phyloP scores from a whole-genome alignment of 2,329 filamentous ascomycete genomes.

The Phialophora expanda region DNA sequence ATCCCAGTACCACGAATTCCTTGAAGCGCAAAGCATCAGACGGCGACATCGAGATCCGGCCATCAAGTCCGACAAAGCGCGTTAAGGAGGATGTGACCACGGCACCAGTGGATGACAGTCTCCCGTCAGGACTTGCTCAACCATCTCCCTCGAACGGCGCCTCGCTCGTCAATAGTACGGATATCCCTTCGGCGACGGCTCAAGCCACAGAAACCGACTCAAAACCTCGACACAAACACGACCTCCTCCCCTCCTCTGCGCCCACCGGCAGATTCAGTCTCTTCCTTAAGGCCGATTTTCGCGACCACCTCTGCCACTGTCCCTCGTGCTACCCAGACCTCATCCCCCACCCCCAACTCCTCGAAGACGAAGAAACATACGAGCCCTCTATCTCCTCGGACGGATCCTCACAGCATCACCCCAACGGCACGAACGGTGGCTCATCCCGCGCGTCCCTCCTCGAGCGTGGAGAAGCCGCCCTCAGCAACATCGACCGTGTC shows the following conservation, averaged over 20 bases:
- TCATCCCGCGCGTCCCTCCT: conserved; percentile 79
- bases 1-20: background rate
- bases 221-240: conserved; percentile 63
- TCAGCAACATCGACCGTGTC: conserved; percentile 90
- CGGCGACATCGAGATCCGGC: conserved; percentile 31
- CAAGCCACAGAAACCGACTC: conserved; percentile 21
- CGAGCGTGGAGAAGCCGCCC: conserved; percentile 88
- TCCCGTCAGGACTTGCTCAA: conserved; percentile 46
- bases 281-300: conserved; percentile 80
- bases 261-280: conserved; percentile 72
- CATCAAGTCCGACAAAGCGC: conserved; percentile 59
- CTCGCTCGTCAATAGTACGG: conserved; percentile 5
- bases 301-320: conserved; percentile 82
- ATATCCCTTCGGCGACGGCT: conserved; percentile 30
- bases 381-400: conserved; percentile 79
- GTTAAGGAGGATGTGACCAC: conserved; percentile 64
- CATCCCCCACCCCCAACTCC: conserved; percentile 73
- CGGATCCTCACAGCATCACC: conserved; percentile 59
- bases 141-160: conserved; percentile 28
- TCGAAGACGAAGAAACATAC: conserved; percentile 93
- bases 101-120: conserved; percentile 51
- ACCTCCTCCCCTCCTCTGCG: conserved; percentile 59
- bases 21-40: conserved; percentile 55
- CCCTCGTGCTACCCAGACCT: conserved; percentile 77
- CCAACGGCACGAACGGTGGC: conserved; percentile 42